Percentiles rank a stretch among this genome's conserved stretches.
phyloP scores from a whole-genome alignment of 805 yeast genomes.

The Starmerella geochares region DNA sequence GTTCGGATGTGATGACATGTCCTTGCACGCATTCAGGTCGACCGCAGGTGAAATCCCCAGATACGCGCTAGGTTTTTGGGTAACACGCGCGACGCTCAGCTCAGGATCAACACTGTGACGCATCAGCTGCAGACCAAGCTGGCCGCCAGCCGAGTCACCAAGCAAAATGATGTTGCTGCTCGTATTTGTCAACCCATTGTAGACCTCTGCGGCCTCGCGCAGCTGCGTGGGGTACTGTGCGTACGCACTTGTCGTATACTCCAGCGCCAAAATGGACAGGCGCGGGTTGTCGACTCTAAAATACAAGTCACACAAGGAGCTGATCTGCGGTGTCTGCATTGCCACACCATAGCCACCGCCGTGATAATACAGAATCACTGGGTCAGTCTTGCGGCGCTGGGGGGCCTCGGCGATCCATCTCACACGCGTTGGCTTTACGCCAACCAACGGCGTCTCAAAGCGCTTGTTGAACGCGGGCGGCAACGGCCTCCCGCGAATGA shows the following conservation, averaged over 20 bases:
- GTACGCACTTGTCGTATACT: slow-evolving; percentile 26
- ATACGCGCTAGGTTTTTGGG: no score
- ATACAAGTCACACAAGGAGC: slow-evolving; percentile 8
- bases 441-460: background rate
- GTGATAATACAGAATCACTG: slow-evolving; percentile 23
- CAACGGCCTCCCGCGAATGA: background rate
- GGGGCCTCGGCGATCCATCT: slow-evolving; percentile 22
- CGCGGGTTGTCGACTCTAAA: slow-evolving; percentile 13
- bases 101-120: background rate
- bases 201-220: slow-evolving; percentile 21
- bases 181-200: slow-evolving; percentile 18
- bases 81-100: background rate
- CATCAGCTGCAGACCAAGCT: slow-evolving; percentile 19
- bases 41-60: background rate
- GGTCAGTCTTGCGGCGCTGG: slow-evolving; percentile 20
- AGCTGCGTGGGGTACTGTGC: slow-evolving; percentile 28
- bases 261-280: slow-evolving; percentile 25
- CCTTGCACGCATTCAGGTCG: background rate
- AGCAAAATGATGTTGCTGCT: slow-evolving; percentile 22
- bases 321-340: slow-evolving; percentile 9
- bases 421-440: background rate
- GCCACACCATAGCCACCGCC: slow-evolving; percentile 25
- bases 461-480: background rate
- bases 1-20: background rate
- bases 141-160: slow-evolving; percentile 32